Percentiles rank a stretch among this genome's conserved stretches.
Evolutionary conservation across 225 moss, liverwort and hornwort species (phyloP).

Genomic region (Pleurozium schreberi): DNA sequence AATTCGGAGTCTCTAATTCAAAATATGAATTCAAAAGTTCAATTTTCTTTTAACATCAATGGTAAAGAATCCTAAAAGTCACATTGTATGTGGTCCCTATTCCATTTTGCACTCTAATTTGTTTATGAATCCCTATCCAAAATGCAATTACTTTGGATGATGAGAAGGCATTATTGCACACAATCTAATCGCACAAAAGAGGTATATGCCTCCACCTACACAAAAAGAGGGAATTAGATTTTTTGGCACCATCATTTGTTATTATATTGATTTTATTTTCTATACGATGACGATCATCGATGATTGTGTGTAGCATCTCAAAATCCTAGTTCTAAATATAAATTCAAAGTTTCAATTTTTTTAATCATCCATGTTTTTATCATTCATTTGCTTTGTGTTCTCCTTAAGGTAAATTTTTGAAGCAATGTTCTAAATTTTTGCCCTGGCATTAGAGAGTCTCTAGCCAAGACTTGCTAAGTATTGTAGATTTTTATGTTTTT

Average conservation of each 20-base stretch:
- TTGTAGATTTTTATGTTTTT: not conserved
- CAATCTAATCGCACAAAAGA: no score
- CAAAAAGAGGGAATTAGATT: not conserved
- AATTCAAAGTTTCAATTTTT: not conserved
- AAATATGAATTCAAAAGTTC: no score
- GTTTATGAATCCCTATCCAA: not conserved
- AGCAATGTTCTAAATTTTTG: not conserved
- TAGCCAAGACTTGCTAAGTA: fast-evolving
- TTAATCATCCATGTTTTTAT: not conserved
- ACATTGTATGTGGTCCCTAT: not conserved
- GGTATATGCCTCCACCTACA: not conserved
- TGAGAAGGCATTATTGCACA: not conserved
- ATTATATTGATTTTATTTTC: not conserved
- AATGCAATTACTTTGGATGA: not conserved
- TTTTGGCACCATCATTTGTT: not conserved
- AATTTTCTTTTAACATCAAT: not conserved
- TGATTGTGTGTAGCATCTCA: fast-evolving
- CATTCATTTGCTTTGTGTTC: not conserved
- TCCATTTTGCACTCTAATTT: not conserved
- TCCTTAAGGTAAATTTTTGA: fast-evolving
- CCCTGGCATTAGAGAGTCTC: not conserved
- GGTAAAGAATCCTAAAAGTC: not conserved
- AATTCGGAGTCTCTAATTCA: fast-evolving
- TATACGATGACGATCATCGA: not conserved
- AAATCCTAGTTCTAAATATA: not conserved